Percentiles rank a stretch among this genome's conserved stretches.
phyloP scores from a whole-genome alignment of 805 yeast genomes.

The Ogataea nitratoaversa region DNA sequence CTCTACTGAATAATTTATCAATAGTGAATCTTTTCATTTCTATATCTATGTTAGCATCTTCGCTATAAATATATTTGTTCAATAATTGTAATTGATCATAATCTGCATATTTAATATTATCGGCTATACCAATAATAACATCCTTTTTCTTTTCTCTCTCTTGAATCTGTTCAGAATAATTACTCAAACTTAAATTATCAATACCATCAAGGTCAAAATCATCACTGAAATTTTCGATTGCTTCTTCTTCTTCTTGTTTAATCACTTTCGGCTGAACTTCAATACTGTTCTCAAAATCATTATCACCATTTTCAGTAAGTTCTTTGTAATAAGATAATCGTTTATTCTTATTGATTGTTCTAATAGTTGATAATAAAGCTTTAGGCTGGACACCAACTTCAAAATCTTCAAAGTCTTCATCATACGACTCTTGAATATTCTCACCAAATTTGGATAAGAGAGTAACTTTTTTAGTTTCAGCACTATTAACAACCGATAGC shows the following conservation, averaged over 20 bases:
- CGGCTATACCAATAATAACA: slow-evolving; percentile 7
- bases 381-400: slow-evolving; percentile 6
- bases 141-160: slow-evolving; percentile 9
- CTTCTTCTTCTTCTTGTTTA: too few species aligned
- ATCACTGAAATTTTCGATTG: slow-evolving; percentile 17
- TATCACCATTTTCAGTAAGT: slow-evolving; percentile 8
- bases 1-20: not conserved
- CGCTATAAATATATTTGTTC: slow-evolving; percentile 4
- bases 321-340: slow-evolving; percentile 20
- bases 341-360: slow-evolving; percentile 14
- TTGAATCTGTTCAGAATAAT: not conserved
- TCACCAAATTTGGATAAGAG: slow-evolving; percentile 15
- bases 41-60: not conserved
- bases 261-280: too few species aligned
- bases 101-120: slow-evolving; percentile 6
- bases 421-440: slow-evolving; percentile 14
- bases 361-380: slow-evolving; percentile 10
- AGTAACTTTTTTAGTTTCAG: not conserved
- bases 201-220: slow-evolving; percentile 16
- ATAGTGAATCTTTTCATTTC: not conserved
- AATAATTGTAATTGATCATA: slow-evolving; percentile 12
- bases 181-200: slow-evolving; percentile 3
- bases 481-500: not conserved
- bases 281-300: slow-evolving; percentile 1
- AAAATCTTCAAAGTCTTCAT: slow-evolving; percentile 15